These are phyloP conservation scores for Pelargonium exstipulatum DNA, from an alignment of 441 rosid genomes.

Conservation along the genomic window DNA sequence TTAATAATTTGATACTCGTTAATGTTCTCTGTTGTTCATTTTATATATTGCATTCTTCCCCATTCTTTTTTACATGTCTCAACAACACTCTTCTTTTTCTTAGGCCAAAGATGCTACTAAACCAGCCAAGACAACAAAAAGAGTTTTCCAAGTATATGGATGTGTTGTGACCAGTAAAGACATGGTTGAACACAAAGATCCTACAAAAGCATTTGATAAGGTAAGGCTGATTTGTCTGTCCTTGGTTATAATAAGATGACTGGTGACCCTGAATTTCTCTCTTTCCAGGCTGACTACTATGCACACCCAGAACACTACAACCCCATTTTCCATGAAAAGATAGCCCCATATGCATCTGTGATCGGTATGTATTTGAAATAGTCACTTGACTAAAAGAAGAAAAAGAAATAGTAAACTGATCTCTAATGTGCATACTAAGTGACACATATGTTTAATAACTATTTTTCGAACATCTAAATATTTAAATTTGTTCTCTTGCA, in stretches of 20 bases:
- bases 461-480: neutral
- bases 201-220: constrained; percentile 62
- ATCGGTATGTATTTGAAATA: constrained; percentile 48
- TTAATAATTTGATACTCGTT: neutral
- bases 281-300: constrained; percentile 75
- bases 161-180: constrained; percentile 70
- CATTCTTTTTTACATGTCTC: constrained; percentile 7
- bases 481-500: constrained; percentile 26
- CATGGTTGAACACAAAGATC: constrained; percentile 75
- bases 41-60: constrained; percentile 12
- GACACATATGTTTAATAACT: neutral
- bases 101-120: constrained; percentile 41
- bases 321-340: constrained; percentile 64
- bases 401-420: too few relatives aligned
- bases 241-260: neutral
- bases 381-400: neutral
- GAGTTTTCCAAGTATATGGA: constrained; percentile 78
- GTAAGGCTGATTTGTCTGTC: constrained; percentile 26
- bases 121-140: constrained; percentile 42
- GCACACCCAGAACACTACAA: constrained; percentile 86
- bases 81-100: constrained; percentile 17
- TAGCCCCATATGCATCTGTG: constrained; percentile 78
- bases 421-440: too few relatives aligned
- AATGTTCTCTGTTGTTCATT: neutral
- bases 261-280: constrained; percentile 2